Evolutionary conservation across 1,284 basidiomycete genomes (phyloP), one percentile per base, ranked within the genome.

Genomic region (Trametes versicolor): DNA sequence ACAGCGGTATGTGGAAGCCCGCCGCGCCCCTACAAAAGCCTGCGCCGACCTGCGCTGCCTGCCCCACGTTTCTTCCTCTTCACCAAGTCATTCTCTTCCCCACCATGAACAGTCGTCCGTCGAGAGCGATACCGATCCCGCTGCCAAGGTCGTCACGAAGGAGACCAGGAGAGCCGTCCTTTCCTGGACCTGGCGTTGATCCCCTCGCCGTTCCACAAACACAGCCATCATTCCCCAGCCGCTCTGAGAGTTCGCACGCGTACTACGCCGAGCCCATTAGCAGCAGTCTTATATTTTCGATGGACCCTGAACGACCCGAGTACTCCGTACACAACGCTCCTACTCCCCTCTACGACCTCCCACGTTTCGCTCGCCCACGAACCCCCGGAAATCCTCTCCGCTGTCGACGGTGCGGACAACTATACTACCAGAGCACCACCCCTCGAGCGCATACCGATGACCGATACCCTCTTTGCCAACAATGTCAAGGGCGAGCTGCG

Each of bases 281-380:
- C 50, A 65, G 63, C n/a, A 66, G 66, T 49, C 67, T 69, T 7
- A 49, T 71, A 36, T 71, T 69, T 55, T 36, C 63, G 8, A 67
- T 71, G 65, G 69, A 70, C 21, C 43, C 65, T 12, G 66, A 67
- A 15, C 43, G 37, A 3, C 23, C n/a, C 36, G 25, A 50, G 9
- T 36, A 51, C 17, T 36, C 50, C 32, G 27, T 12, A 3, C 21
- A 27, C 8, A n/a, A 41, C 15, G n/a, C 60, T 9, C 49, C 54
- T 8, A 9, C 39, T 4, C 32, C 60, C 41, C 47, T 65, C 15
- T 66, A 69, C 45, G 63, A 66, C 13, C 27, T 63, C 2, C 67
- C 67, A 12, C 49, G 45, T 2, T 56, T 39, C 27, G 21, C 54
- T 4, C 27, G 36, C 5, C 52, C 43, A 17, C 60, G 29, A 1